Evolutionary conservation across 345 rosid species (phyloP), one percentile per base, ranked within the genome.

Genomic region (Aurinia saxatilis): DNA sequence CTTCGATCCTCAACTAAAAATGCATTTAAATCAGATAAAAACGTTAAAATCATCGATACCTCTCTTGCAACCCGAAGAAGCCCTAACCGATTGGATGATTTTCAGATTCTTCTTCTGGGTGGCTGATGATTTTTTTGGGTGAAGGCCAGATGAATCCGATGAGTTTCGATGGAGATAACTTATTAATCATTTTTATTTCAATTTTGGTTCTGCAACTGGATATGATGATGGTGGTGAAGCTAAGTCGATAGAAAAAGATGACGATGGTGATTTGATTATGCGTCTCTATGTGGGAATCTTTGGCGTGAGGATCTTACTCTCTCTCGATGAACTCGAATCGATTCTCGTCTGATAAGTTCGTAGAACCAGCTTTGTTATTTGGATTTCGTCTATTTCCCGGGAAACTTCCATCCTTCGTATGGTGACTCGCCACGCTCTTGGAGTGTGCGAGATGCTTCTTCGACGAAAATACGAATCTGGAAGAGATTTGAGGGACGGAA

Each of bases 401-500:
- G 64, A 65, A 73, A 50, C 53, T 31, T 15, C 16, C 40, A 5
- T 12, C 47, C 15, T 55, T 65, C 10, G n/a, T n/a, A n/a, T n/a
- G n/a, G n/a, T 57, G 19, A 57, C 29, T 8, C 33, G 8, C 56
- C 10, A 70, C 62, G 14, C 72, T 71, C 63, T 67, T 71, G 36
- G 78, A 63, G 35, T 57, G 71, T 5, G 29, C 0, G 19, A 73
- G 54, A 37, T 35, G 52, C 23, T 50, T 18, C 39, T n/a, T 36
- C 10, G 62, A 44, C 5, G 53, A 31, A 3, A 47, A 31, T 0
- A 15, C 1, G 70, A 7, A 18, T 47, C 37, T 10, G 90, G 90
- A 65, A 80, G 62, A 41, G 95, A 79, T 47, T 90, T 90, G 70
- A 90, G 97, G 19, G 78, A 48, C 75, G 82, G 77, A 85, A 87